Conservation (phyloP, 2,329 filamentous ascomycete genomes). For the Aspergillus fijiensis region DNA sequence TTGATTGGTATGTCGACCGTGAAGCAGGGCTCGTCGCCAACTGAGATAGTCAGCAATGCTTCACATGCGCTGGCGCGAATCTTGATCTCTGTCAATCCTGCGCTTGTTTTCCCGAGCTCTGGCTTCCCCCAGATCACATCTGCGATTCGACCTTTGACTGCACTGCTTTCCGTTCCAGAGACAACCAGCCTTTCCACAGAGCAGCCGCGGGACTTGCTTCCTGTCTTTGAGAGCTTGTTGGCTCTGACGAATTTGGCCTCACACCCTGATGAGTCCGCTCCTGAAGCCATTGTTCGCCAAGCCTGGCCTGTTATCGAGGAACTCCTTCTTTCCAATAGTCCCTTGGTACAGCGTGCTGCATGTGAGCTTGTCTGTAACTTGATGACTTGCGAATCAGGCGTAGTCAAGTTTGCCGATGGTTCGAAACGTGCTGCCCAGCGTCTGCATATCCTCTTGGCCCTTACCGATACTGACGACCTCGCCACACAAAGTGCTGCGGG, state of each 20-base stretch:
- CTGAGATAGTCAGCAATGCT: slow-evolving; percentile 55
- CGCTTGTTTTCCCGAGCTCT: slow-evolving; percentile 79
- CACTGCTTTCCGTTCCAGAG: slow-evolving; percentile 68
- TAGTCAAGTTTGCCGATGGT: slow-evolving; percentile 51
- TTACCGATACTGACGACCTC: slow-evolving; percentile 80
- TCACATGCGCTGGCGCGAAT: slow-evolving; percentile 82
- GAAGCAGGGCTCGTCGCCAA: slow-evolving; percentile 39
- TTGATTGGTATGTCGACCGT: slow-evolving; percentile 67
- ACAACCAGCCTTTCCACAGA: slow-evolving; percentile 51
- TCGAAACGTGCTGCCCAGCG: slow-evolving; percentile 68
- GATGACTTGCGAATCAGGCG: slow-evolving; percentile 46
- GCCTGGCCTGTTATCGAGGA: slow-evolving; percentile 80
- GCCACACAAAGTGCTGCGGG: slow-evolving; percentile 80
- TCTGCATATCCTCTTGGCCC: slow-evolving; percentile 78
- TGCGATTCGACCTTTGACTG: slow-evolving; percentile 78
- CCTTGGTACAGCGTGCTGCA: slow-evolving; percentile 74
- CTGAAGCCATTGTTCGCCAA: slow-evolving; percentile 71
- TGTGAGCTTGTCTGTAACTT: slow-evolving; percentile 92
- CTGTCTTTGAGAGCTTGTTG: slow-evolving; percentile 85
- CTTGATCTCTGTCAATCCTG: slow-evolving; percentile 80
- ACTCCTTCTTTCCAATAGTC: slow-evolving; percentile 73
- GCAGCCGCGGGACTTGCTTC: slow-evolving; percentile 72
- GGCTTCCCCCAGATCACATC: slow-evolving; percentile 69
- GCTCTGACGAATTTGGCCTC: slow-evolving; percentile 93
- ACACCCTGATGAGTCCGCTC: slow-evolving; percentile 44